A percentile compares a stretch with the other conserved stretches of the same genome.
These are phyloP conservation scores for Mycena floridula DNA, from an alignment of 768 basidiomycete species.

Conservation along the genomic window DNA sequence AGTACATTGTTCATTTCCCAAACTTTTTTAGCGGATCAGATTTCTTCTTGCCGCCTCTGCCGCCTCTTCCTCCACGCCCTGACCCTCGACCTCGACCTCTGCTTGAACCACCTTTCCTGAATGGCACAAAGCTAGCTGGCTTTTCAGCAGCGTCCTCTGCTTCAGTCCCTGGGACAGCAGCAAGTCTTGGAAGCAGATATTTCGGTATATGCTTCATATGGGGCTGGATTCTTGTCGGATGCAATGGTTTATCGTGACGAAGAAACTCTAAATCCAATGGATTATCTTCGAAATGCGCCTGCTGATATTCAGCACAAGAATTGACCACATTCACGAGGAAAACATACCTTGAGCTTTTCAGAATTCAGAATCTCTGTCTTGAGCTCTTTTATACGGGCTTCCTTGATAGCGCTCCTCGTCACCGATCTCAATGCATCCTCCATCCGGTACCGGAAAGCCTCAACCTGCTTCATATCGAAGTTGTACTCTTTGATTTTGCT, in stretches of 20 bases:
- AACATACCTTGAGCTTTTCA: conserved; percentile 86
- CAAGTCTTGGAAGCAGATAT: conserved; percentile 83
- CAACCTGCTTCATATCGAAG: conserved; percentile 94
- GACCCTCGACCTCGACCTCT: conserved; percentile 45
- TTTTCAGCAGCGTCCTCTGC: conserved; percentile 20
- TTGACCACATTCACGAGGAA: neutral
- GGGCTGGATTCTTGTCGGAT: conserved; percentile 82
- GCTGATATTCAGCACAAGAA: conserved; percentile 4
- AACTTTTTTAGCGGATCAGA: conserved; percentile 82
- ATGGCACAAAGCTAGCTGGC: conserved; percentile 60
- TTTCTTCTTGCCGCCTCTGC: conserved; percentile 57
- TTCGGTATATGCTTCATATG: conserved; percentile 96
- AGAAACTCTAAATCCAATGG: conserved; percentile 89
- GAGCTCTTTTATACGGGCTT: conserved; percentile 90
- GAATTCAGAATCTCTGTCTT: conserved; percentile 92
- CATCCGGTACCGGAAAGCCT: conserved; percentile 97
- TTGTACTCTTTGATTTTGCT: conserved; percentile 80
- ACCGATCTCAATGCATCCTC: conserved; percentile 90
- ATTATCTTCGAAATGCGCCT: conserved; percentile 98
- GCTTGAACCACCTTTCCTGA: conserved; percentile 48
- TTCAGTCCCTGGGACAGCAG: conserved; percentile 42
- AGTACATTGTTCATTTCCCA: conserved; percentile 18
- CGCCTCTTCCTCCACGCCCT: conserved; percentile 32
- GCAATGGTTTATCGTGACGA: conserved; percentile 90
- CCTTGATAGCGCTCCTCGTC: conserved; percentile 78